Base-by-base conservation (phyloP, 441 rosid genomes). In the Sinapis alba region DNA sequence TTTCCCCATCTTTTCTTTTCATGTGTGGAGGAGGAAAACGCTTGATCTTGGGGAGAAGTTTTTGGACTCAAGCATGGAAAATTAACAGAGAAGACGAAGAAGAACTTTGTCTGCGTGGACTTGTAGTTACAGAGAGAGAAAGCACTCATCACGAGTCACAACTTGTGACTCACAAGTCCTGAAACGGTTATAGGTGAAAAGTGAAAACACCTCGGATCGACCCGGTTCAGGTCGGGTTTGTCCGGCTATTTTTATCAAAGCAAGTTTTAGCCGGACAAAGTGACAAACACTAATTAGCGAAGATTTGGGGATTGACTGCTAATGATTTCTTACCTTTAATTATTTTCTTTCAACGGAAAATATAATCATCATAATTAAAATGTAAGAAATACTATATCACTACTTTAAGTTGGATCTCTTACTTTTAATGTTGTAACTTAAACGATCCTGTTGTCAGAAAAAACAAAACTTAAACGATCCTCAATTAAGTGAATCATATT, bases 1-100 rank as follows among this genome's bases (percentile, higher is more conserved):
- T 74, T 81, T 89, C 82, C 75, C 79, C 76, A 72, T 71, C 56
- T 70, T 53, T 18, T 11, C 11, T 5, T 3, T n/a, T n/a, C 28
- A 72, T 16, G 21, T 20, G 26, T 26, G 21, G 47, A 13, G 21
- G 32, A 18, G 9, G 12, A 60, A 38, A 2, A 21, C 60, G 28
- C 7, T 21, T 21, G 21, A 50, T 50, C 23, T 50, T 23, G 56
- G 5, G 23, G 21, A 50, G 56, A 50, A 1, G 21, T 21, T 13
- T 64, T 26, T 57, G 7, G 50, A 65, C 53, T 73, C 51, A 10
- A 23, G 27, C 11, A 74, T 28, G 66, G 18, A 57, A 20, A 60
- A 16, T 7, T 58, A 57, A 47, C 18, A 0, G 36, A 50, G 68
- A 50, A 62, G 21, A 61, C 15, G 65, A 36, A 27, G 62, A 72